These are phyloP conservation scores for Wickerhamiella kurtzmanii DNA, from an alignment of 805 yeast genomes.

Conservation along the genomic window DNA sequence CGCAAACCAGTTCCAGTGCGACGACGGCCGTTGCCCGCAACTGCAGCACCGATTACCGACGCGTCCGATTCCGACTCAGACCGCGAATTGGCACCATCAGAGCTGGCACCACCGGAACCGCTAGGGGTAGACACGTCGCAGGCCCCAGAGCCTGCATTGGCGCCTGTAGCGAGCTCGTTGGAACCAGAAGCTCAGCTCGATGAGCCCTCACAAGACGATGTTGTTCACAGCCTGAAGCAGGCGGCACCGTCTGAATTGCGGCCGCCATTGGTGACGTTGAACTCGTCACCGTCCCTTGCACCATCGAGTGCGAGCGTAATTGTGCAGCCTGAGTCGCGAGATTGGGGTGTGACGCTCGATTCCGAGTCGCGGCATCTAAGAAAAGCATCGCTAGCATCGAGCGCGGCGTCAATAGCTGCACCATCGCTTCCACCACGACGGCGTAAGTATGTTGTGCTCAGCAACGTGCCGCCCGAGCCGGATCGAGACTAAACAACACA, in stretches of 20 bases:
- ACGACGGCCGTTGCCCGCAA: neutral
- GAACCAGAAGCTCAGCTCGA: neutral
- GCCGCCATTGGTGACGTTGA: neutral
- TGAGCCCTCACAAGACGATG: neutral
- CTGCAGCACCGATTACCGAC: neutral
- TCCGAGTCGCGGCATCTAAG: neutral
- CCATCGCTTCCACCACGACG: conserved; percentile 3
- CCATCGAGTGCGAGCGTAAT: neutral
- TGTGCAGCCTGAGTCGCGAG: neutral
- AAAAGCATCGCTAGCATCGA: neutral
- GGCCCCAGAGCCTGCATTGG: too few relatives aligned
- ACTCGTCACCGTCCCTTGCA: neutral
- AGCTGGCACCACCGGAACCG: neutral
- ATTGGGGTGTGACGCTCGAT: neutral
- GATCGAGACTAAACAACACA: neutral
- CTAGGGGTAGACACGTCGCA: too few relatives aligned
- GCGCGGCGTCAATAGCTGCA: neutral
- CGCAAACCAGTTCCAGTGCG: neutral
- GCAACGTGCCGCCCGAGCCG: conserved; percentile 4
- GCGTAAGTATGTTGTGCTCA: neutral
- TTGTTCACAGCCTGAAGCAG: neutral
- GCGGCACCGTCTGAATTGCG: neutral
- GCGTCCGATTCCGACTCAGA: too few relatives aligned
- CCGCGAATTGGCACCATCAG: neutral
- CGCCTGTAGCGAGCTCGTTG: neutral